Evolutionary conservation across 2,329 filamentous ascomycete species (phyloP).

Genomic region (Talaromyces sp.): DNA sequence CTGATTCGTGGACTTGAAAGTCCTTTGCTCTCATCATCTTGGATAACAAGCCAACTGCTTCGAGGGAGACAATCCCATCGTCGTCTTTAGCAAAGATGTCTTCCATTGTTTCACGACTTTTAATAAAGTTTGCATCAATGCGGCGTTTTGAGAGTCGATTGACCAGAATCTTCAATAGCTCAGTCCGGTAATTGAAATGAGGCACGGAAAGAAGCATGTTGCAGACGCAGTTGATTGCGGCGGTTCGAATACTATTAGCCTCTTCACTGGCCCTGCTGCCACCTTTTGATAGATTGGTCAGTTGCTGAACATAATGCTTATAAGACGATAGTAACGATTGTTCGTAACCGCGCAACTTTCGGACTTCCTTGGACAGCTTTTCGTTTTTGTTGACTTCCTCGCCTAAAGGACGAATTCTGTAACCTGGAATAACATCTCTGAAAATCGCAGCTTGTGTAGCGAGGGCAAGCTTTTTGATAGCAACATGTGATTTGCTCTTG

Average conservation of each 20-base stretch:
- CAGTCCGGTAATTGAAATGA: constrained; percentile 94
- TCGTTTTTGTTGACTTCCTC: constrained; percentile 70
- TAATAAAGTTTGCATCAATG: constrained; percentile 71
- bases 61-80: constrained; percentile 82
- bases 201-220: constrained; percentile 76
- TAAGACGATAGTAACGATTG: constrained; percentile 84
- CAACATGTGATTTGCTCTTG: constrained; percentile 58
- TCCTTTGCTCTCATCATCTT: constrained; percentile 94
- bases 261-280: constrained; percentile 38
- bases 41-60: constrained; percentile 77
- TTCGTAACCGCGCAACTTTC: constrained; percentile 77
- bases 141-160: constrained; percentile 73
- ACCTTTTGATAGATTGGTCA: constrained; percentile 66
- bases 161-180: constrained; percentile 83
- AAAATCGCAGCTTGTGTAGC: constrained; percentile 86
- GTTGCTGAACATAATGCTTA: constrained; percentile 75
- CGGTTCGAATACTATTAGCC: constrained; percentile 55
- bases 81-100: constrained; percentile 82
- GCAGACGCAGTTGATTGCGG: constrained; percentile 84
- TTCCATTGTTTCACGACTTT: constrained; percentile 75
- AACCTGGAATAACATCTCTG: constrained; percentile 94
- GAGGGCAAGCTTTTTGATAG: constrained; percentile 81
- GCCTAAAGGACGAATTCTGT: constrained; percentile 79
- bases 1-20: constrained; percentile 78
- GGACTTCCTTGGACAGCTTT: constrained; percentile 90